phyloP scores from a whole-genome alignment of 805 yeast genomes.

The Kuraishia hungarica region DNA sequence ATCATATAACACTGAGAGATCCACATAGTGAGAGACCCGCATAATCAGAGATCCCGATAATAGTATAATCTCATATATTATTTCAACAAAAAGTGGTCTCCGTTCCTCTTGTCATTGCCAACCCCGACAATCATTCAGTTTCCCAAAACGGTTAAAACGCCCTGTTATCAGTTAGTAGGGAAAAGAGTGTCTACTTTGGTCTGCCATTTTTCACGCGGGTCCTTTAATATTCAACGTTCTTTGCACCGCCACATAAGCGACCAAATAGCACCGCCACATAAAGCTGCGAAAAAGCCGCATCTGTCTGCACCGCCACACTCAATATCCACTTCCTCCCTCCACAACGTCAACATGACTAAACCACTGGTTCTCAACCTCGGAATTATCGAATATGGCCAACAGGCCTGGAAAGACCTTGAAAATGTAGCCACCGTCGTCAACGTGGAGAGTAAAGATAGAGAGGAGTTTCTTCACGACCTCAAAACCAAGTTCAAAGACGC shows the following conservation, averaged over 20 bases:
- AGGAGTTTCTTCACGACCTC: slow-evolving; percentile 29
- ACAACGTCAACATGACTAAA: slow-evolving; percentile 21
- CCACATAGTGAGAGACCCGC: too few species aligned
- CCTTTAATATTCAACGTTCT: background rate
- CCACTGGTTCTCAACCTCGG: slow-evolving; percentile 66
- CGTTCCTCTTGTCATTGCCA: too few species aligned
- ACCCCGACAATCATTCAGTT: too few species aligned
- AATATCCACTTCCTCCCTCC: background rate
- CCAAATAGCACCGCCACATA: too few species aligned
- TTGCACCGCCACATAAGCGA: background rate
- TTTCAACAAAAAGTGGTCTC: too few species aligned
- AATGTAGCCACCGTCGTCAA: slow-evolving; percentile 39
- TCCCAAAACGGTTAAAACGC: background rate
- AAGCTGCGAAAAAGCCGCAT: background rate
- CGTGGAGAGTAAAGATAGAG: slow-evolving; percentile 27
- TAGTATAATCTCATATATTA: too few species aligned
- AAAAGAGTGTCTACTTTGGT: background rate
- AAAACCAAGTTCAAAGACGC: slow-evolving; percentile 25
- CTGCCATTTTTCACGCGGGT: background rate
- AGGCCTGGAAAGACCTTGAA: slow-evolving; percentile 54
- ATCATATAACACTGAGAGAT: too few species aligned
- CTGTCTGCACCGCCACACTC: background rate
- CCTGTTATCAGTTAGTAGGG: background rate
- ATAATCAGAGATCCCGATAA: too few species aligned
- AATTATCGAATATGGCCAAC: slow-evolving; percentile 45